These are phyloP conservation scores for Colletotrichum euphorbiae DNA, from an alignment of 2,329 filamentous ascomycete genomes.

Conservation along the genomic window DNA sequence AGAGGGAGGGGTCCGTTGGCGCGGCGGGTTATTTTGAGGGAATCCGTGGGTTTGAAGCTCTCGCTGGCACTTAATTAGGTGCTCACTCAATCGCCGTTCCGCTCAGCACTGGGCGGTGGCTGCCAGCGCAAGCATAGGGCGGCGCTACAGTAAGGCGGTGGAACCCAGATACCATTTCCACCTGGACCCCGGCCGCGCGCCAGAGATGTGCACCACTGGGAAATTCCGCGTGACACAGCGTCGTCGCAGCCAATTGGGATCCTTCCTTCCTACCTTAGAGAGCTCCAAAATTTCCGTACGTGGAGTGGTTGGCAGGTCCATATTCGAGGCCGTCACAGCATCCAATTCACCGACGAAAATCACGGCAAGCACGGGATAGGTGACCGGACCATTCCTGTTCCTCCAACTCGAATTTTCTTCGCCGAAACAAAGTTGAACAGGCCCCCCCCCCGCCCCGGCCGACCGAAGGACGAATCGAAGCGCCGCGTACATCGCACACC, in stretches of 20 bases:
- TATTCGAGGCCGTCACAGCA: background rate
- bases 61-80: background rate
- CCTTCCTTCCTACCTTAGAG: constrained; percentile 14
- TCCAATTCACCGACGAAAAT: constrained; percentile 2
- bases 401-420: no score
- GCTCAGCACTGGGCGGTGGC: background rate
- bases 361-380: background rate
- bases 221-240: constrained; percentile 28
- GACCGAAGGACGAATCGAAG: background rate
- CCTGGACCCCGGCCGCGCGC: background rate
- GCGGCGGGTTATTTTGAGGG: no score
- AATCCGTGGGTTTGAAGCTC: background rate
- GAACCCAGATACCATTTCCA: background rate
- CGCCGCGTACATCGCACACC: background rate
- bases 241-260: constrained; percentile 7
- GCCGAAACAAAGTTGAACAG: no score
- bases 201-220: constrained; percentile 13
- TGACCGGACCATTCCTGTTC: no score
- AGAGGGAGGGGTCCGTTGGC: no score
- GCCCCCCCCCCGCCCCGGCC: no score
- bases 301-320: constrained; percentile 4
- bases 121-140: constrained; percentile 1
- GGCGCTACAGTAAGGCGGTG: constrained; percentile 17
- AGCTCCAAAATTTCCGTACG: constrained; percentile 38
- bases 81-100: background rate